These are phyloP conservation scores for Arthrobotrys entomopaga DNA, from an alignment of 2,329 filamentous ascomycete species.

Conservation along the genomic window DNA sequence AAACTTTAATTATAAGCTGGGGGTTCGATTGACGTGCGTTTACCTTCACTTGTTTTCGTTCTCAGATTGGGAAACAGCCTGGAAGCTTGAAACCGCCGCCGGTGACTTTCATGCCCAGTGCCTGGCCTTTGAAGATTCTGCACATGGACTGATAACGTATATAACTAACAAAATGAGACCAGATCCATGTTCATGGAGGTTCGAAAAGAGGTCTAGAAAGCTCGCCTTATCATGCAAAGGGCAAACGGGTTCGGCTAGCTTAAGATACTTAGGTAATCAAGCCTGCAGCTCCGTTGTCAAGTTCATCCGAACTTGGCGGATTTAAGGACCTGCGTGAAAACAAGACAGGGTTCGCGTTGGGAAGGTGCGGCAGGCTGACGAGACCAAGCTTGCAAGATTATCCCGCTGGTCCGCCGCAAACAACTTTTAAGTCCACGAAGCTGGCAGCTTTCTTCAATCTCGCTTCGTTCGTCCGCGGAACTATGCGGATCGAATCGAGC, in stretches of 20 bases:
- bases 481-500: no score
- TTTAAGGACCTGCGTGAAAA: constrained; percentile 43
- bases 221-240: constrained; percentile 20
- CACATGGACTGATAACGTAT: no score
- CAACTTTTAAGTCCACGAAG: neutral
- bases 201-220: constrained; percentile 15
- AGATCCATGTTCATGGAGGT: neutral
- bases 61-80: no score
- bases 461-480: no score
- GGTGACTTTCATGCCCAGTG: constrained; percentile 1
- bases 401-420: constrained; percentile 5
- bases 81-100: neutral
- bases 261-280: constrained; percentile 21
- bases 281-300: constrained; percentile 21
- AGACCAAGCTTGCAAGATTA: no score
- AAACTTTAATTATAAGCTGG: no score
- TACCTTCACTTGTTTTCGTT: neutral
- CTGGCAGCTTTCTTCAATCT: no score
- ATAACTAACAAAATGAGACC: no score
- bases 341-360: neutral
- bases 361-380: constrained; percentile 40
- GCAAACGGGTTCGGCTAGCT: constrained; percentile 35
- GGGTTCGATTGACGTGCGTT: neutral
- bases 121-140: neutral
- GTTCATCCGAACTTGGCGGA: constrained; percentile 56